A percentile compares a stretch with the other conserved stretches of the same genome.
These are phyloP conservation scores for Trichocladium uniseriatum DNA, from an alignment of 495 filamentous ascomycete species.

Conservation along the genomic window DNA sequence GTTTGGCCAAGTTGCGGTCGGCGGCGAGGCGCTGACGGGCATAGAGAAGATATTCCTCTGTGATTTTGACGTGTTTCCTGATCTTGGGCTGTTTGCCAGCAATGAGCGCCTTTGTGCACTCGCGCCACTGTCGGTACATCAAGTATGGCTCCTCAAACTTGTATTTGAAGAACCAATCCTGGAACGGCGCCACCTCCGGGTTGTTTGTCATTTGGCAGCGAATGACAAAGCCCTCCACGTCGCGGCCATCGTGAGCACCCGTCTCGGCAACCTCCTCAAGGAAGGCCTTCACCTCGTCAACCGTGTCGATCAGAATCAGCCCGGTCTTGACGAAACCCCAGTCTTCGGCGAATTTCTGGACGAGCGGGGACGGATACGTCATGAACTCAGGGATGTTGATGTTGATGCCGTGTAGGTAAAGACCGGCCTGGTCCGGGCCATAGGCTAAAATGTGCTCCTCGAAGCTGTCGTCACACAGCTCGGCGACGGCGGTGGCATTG, in stretches of 20 bases:
- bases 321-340: conserved; percentile 93
- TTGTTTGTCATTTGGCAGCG: conserved; percentile 59
- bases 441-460: conserved; percentile 97
- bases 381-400: conserved; percentile 82
- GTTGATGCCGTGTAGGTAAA: conserved; percentile 95
- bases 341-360: conserved; percentile 79
- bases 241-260: conserved; percentile 76
- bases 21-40: conserved; percentile 61
- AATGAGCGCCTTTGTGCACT: conserved; percentile 89
- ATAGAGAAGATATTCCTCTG: conserved; percentile 79
- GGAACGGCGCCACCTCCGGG: conserved; percentile 37
- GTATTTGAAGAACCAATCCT: conserved; percentile 99
- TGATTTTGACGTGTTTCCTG: conserved; percentile 83
- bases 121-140: conserved; percentile 97
- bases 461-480: conserved; percentile 91
- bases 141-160: conserved; percentile 99
- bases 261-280: conserved; percentile 74
- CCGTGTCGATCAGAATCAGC: conserved; percentile 65
- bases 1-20: conserved; percentile 51
- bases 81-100: conserved; percentile 60
- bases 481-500: conserved; percentile 89
- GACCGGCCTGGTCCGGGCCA: conserved; percentile 67
- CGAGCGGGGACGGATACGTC: conserved; percentile 66
- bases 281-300: conserved; percentile 64
- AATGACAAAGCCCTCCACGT: conserved; percentile 95